Evolutionary conservation across 2,329 filamentous ascomycete species (phyloP).

Genomic region (Orbilia oligospora): DNA sequence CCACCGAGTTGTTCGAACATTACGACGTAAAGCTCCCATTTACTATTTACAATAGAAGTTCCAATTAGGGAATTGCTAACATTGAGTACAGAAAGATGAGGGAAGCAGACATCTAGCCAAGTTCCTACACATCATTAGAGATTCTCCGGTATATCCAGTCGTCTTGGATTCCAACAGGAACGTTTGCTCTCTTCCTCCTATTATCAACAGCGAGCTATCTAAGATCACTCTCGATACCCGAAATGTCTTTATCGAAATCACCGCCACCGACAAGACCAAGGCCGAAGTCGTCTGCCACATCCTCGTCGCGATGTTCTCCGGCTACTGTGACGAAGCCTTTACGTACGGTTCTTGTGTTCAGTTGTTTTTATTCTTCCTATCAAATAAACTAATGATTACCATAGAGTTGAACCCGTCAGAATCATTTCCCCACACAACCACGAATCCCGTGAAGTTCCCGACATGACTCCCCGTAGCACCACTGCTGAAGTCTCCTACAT

Average conservation of each 20-base stretch:
- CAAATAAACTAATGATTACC: neutral
- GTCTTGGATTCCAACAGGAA: constrained; percentile 90
- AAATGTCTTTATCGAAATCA: constrained; percentile 97
- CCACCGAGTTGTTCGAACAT: constrained; percentile 89
- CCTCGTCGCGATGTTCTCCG: constrained; percentile 96
- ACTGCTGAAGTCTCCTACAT: constrained; percentile 92
- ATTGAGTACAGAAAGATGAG: constrained; percentile 78
- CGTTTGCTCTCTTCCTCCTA: constrained; percentile 94
- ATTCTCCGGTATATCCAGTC: constrained; percentile 93
- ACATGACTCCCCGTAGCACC: constrained; percentile 81
- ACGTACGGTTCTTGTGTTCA: constrained; percentile 70
- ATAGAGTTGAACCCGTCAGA: constrained; percentile 85
- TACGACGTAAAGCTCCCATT: constrained; percentile 76
- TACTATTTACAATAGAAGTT: constrained; percentile 14
- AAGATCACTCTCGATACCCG: constrained; percentile 93
- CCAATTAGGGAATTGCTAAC: constrained; percentile 24
- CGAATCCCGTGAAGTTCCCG: constrained; percentile 83
- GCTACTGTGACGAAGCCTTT: constrained; percentile 88
- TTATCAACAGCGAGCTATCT: constrained; percentile 97
- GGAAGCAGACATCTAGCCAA: constrained; percentile 77
- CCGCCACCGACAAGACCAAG: constrained; percentile 95
- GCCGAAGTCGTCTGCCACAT: constrained; percentile 96
- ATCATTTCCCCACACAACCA: constrained; percentile 93
- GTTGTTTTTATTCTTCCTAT: neutral
- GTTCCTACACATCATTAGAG: constrained; percentile 93